These are phyloP conservation scores for Clarireedia homoeocarpa DNA, from an alignment of 2,329 filamentous ascomycete species.

Conservation along the genomic window DNA sequence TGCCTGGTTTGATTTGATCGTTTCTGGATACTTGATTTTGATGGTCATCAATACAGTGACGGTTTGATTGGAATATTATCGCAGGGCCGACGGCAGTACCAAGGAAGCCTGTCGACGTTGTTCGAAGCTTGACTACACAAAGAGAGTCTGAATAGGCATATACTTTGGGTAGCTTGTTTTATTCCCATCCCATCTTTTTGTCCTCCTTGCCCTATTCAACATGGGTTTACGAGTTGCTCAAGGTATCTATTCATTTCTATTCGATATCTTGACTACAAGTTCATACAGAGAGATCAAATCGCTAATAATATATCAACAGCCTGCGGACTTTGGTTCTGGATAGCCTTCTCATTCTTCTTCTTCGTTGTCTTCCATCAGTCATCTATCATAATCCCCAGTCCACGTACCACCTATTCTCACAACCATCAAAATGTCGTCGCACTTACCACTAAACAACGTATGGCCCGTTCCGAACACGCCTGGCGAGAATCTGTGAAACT, in stretches of 20 bases:
- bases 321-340: constrained; percentile 24
- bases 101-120: too few relatives aligned
- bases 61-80: too few relatives aligned
- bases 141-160: too few relatives aligned
- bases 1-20: too few relatives aligned
- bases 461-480: constrained; percentile 19
- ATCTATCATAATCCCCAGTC: background rate
- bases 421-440: background rate
- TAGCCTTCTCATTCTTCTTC: constrained; percentile 21
- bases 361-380: constrained; percentile 20
- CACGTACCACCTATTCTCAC: background rate
- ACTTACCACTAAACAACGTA: constrained; percentile 18
- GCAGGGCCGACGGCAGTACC: too few relatives aligned
- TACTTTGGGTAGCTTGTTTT: background rate
- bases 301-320: constrained; percentile 11
- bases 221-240: constrained; percentile 21
- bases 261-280: background rate
- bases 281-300: background rate
- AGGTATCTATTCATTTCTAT: constrained; percentile 7
- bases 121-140: too few relatives aligned
- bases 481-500: constrained; percentile 20
- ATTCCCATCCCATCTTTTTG: background rate
- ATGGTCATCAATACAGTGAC: too few relatives aligned
- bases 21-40: too few relatives aligned
- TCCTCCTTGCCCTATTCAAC: constrained; percentile 10